phyloP scores from a whole-genome alignment of 2,329 filamentous ascomycete species.

The Phaeosphaeriaceae sp. region DNA sequence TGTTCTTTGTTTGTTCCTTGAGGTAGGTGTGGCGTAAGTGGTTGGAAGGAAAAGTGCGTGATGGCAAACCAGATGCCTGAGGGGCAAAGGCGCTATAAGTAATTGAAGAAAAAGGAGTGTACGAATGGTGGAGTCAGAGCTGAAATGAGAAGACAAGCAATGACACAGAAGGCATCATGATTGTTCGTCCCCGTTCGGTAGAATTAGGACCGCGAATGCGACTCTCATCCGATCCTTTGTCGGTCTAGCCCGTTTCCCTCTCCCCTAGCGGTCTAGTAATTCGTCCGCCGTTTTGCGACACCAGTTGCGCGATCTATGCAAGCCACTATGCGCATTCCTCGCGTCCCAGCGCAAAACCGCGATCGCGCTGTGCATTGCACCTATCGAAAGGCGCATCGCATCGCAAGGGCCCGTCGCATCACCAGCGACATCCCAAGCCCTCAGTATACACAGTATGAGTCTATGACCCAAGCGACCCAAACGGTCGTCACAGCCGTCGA shows the following conservation, averaged over 20 bases:
- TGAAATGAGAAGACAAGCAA: constrained; percentile 11
- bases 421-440: not conserved
- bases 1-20: not conserved
- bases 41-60: not conserved
- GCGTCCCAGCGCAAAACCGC: not conserved
- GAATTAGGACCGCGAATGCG: constrained; percentile 10
- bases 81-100: constrained; percentile 23
- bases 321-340: not conserved
- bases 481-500: not conserved
- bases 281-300: not conserved
- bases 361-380: not conserved
- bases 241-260: not conserved
- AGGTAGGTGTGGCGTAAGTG: constrained; percentile 5
- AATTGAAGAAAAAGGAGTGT: constrained; percentile 9
- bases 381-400: not conserved
- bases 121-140: constrained; percentile 15
- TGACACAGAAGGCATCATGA: constrained; percentile 8
- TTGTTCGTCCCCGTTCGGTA: constrained; percentile 9
- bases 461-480: not conserved
- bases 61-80: constrained; percentile 8
- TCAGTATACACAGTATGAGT: not conserved
- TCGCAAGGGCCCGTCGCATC: not conserved
- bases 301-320: not conserved
- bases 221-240: not conserved
- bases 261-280: not conserved